Evolutionary conservation across 148 eudicot genomes (phyloP).

Genomic region (Beta vulgaris): DNA sequence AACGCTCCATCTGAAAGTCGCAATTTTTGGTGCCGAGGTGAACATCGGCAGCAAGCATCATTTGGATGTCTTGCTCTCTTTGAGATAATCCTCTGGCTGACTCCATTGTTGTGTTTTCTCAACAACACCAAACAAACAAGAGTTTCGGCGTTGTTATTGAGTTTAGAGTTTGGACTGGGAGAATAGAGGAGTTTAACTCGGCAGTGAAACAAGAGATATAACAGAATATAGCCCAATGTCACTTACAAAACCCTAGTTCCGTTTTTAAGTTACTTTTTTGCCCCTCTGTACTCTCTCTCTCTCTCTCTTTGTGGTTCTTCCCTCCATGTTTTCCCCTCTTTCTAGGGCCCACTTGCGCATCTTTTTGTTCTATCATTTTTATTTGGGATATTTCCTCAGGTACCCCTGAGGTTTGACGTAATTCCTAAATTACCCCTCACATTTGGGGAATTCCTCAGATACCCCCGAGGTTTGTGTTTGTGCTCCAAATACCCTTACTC

Average conservation of each 20-base stretch:
- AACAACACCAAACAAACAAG: constrained; percentile 4
- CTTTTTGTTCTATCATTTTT: too few species aligned
- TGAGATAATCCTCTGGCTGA: constrained; percentile 22
- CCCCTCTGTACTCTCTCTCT: too few species aligned
- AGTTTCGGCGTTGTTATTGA: not conserved
- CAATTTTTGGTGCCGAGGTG: constrained; percentile 79
- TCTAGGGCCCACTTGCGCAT: not conserved
- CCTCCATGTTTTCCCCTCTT: not conserved
- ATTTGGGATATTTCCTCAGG: too few species aligned
- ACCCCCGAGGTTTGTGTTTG: too few species aligned
- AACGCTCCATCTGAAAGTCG: constrained; percentile 74
- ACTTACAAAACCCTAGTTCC: constrained; percentile 1
- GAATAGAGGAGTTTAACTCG: not conserved
- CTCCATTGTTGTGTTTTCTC: constrained; percentile 3
- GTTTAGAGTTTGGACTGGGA: not conserved
- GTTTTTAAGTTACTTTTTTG: too few species aligned
- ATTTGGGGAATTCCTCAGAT: too few species aligned
- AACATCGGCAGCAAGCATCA: constrained; percentile 68
- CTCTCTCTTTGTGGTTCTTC: too few species aligned
- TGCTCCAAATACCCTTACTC: too few species aligned
- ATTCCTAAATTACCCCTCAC: too few species aligned
- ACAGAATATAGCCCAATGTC: not conserved
- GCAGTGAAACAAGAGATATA: not conserved
- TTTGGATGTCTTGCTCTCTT: constrained; percentile 47
- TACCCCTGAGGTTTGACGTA: too few species aligned